Evolutionary conservation across 129 eudicot species (phyloP), one percentile per base, ranked within the genome.

Genomic region (Gnaphalium uliginosum): DNA sequence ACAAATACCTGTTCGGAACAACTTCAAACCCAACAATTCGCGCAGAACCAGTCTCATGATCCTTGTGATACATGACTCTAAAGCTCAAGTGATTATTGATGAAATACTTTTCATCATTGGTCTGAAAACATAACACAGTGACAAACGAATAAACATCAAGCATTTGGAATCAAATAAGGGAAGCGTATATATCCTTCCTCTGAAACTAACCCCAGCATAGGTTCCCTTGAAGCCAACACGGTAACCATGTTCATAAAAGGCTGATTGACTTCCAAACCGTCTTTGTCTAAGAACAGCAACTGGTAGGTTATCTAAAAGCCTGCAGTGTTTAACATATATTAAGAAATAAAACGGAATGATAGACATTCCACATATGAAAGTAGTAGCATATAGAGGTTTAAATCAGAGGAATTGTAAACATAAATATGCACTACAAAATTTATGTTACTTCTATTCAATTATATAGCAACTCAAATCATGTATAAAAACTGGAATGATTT

Each of bases 21-120:
- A 92, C 97, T 83, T 92, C 97, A 87, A 92, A 92, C 61, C 96
- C 96, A 62, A 92, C 96, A 76, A 92, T 89, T 78, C 96, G 87
- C 76, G 92, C 90, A 74, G 91, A 73, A 79, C 83, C 87, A 46
- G 88, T 84, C 57, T 87, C 96, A 23, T 63, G 83, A 81, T 92
- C 91, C 78, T 68, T 89, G 82, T 92, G 98, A 70, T 80, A 92
- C 88, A 89, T 86, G 67, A 92, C 94, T 83, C 82, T 86, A 84
- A 92, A 92, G 75, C 93, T 92, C 54, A 92, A 86, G 87, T 92
- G 98, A 65, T 92, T 89, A 78, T 87, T 72, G 78, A 92, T 92
- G 56, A 89, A 89, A 78, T 92, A 84, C 75, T 81, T 87, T 82
- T 82, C 94, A 64, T 85, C 98, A 62, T 86, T 87, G 79, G 82